phyloP scores from a whole-genome alignment of 768 basidiomycete genomes.

The Cystofilobasidium macerans region DNA sequence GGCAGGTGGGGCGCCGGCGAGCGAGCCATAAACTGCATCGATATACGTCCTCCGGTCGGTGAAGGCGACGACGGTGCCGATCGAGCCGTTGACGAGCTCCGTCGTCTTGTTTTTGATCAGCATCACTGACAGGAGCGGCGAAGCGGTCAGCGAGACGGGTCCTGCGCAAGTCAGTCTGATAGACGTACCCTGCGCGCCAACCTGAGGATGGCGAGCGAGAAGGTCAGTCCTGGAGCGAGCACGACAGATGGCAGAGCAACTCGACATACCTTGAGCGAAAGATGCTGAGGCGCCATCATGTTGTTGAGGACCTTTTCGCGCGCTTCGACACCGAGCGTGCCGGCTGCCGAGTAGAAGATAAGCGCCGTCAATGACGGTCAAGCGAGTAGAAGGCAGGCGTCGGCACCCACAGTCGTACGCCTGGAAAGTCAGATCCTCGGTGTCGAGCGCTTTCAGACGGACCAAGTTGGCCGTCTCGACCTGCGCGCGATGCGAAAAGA shows the following conservation, averaged over 20 bases:
- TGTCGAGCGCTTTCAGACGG: constrained; percentile 5
- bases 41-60: constrained; percentile 29
- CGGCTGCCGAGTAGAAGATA: not conserved
- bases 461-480: constrained; percentile 57
- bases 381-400: too few relatives aligned
- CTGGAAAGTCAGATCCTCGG: constrained; percentile 3
- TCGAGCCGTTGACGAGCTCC: constrained; percentile 81
- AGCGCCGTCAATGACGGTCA: not conserved
- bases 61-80: constrained; percentile 75
- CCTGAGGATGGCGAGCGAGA: not conserved
- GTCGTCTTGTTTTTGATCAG: constrained; percentile 89
- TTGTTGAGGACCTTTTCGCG: not conserved
- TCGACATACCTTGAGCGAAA: not conserved
- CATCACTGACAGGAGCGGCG: constrained; percentile 53
- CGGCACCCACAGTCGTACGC: constrained; percentile 10
- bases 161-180: too few relatives aligned
- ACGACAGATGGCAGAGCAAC: not conserved
- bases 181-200: too few relatives aligned
- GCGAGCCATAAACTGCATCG: not conserved
- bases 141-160: not conserved
- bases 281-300: not conserved
- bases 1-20: not conserved
- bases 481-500: constrained; percentile 82
- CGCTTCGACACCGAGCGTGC: not conserved
- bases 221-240: not conserved